Conservation (phyloP, 306 rosid species). For the barrel medic (Medicago truncatula) region DNA sequence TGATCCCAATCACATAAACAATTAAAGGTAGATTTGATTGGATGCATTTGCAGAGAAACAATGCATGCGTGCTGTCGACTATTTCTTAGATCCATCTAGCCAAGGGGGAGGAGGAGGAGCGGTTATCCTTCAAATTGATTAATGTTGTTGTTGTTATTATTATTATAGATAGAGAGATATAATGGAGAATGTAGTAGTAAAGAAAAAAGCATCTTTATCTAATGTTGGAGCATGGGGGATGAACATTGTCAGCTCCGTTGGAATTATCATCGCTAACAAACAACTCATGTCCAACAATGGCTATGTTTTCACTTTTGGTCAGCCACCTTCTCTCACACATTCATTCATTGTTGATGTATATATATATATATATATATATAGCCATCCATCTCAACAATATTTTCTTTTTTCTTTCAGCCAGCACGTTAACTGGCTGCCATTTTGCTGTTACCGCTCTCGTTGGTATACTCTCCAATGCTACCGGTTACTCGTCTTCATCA, state of each 20-base stretch:
- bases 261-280: conserved; percentile 90
- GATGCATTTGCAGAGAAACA: too few relatives aligned
- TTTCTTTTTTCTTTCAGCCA: conserved; percentile 57
- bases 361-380: too few relatives aligned
- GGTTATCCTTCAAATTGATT: too few relatives aligned
- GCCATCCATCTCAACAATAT: too few relatives aligned
- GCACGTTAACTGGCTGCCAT: conserved; percentile 88
- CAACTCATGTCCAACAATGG: conserved; percentile 86
- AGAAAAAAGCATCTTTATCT: conserved; percentile 64
- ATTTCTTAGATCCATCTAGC: too few relatives aligned
- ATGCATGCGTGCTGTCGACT: too few relatives aligned
- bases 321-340: background rate
- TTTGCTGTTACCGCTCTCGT: conserved; percentile 88
- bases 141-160: too few relatives aligned
- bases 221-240: conserved; percentile 92
- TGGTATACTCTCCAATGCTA: conserved; percentile 82
- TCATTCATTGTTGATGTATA: too few relatives aligned
- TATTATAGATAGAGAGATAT: too few relatives aligned
- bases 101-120: too few relatives aligned
- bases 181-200: conserved; percentile 68
- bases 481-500: conserved; percentile 75
- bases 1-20: too few relatives aligned
- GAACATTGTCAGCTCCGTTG: conserved; percentile 89
- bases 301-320: conserved; percentile 77
- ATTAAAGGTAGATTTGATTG: too few relatives aligned